These are phyloP conservation scores for Terfezia boudieri DNA, from an alignment of 495 filamentous ascomycete species.

Conservation along the genomic window DNA sequence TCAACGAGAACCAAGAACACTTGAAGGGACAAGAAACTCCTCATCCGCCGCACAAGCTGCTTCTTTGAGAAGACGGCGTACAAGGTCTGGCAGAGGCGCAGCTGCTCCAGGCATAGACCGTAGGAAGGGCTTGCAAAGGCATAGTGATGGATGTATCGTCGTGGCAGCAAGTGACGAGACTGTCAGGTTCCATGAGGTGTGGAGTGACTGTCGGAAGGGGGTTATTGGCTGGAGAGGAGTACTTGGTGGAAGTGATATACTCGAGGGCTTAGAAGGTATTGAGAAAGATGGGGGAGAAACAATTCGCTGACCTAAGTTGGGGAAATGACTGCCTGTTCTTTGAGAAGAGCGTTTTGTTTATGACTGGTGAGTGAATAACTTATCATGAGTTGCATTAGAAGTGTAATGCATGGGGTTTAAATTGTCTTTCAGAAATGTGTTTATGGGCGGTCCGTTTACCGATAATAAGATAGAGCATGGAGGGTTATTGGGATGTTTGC, in stretches of 20 bases:
- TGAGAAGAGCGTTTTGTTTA: no score
- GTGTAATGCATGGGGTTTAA: no score
- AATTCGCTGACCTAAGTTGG: not conserved
- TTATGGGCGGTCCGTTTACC: no score
- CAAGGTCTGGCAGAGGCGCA: not conserved
- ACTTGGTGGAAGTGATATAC: constrained; percentile 67
- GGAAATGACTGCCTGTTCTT: no score
- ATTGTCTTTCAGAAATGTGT: no score
- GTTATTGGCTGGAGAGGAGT: constrained; percentile 37
- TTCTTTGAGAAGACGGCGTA: not conserved
- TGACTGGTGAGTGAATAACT: no score
- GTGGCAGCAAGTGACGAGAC: constrained; percentile 85
- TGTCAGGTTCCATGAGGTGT: constrained; percentile 93
- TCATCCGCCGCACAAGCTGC: not conserved
- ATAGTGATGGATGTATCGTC: constrained; percentile 44
- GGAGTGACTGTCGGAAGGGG: constrained; percentile 41
- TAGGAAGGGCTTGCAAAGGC: constrained; percentile 13
- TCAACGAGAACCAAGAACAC: not conserved
- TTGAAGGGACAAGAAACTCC: not conserved
- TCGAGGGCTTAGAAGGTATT: constrained; percentile 67
- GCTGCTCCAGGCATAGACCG: not conserved
- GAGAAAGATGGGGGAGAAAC: constrained; percentile 38
- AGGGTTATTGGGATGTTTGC: no score
- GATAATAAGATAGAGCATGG: no score
- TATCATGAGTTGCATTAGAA: no score